Evolutionary conservation across 768 basidiomycete species (phyloP).

Genomic region (Leccinum ochraceum): DNA sequence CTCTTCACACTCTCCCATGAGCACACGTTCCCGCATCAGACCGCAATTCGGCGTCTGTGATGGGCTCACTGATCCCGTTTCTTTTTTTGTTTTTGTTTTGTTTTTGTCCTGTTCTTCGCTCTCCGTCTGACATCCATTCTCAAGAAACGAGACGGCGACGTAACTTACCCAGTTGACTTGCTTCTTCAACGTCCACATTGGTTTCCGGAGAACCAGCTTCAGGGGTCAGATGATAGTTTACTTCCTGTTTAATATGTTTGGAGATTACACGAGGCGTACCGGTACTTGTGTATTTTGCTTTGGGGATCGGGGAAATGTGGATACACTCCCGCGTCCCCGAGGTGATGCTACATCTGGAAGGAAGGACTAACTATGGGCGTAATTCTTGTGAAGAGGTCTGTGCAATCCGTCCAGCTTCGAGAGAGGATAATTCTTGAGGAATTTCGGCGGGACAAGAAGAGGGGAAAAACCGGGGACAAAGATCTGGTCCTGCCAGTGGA

Average conservation of each 20-base stretch:
- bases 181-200: conserved; percentile 20
- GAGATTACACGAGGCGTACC: conserved; percentile 21
- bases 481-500: neutral
- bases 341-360: conserved; percentile 34
- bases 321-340: conserved; percentile 26
- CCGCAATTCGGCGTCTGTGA: neutral
- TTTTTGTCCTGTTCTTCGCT: neutral
- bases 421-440: neutral
- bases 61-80: neutral
- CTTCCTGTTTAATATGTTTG: conserved; percentile 11
- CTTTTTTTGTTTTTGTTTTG: conserved; percentile 10
- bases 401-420: conserved; percentile 1
- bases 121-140: conserved; percentile 23
- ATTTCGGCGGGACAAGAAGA: neutral
- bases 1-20: conserved; percentile 40
- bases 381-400: conserved; percentile 6
- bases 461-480: neutral
- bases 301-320: conserved; percentile 24
- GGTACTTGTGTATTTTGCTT: conserved; percentile 9
- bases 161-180: conserved; percentile 16
- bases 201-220: conserved; percentile 8
- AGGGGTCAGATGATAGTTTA: conserved; percentile 15
- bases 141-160: conserved; percentile 4
- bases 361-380: conserved; percentile 17
- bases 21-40: conserved; percentile 33